phyloP scores from a whole-genome alignment of 129 eudicot genomes.

The Heracleum sosnowskyi region DNA sequence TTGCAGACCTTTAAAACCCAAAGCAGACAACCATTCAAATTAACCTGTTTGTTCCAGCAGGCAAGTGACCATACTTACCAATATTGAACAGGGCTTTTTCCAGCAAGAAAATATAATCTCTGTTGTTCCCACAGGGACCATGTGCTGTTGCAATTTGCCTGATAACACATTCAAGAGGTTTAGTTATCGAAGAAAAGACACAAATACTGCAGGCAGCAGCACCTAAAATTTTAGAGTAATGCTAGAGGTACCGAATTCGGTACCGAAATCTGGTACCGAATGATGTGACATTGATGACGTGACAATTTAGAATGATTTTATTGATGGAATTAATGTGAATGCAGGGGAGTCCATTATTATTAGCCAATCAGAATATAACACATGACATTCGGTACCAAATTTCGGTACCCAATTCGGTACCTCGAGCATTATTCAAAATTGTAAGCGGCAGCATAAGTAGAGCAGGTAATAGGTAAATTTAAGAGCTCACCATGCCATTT shows the following conservation, averaged over 20 bases:
- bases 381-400: too few species aligned
- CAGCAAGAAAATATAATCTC: conserved; percentile 72
- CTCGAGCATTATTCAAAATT: too few species aligned
- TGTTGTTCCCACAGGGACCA: conserved; percentile 96
- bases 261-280: too few species aligned
- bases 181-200: background rate
- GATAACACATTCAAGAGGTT: background rate
- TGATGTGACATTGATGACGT: too few species aligned
- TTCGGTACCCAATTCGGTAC: too few species aligned
- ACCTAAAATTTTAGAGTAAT: too few species aligned
- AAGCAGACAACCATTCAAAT: background rate
- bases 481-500: conserved; percentile 65
- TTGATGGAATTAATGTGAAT: too few species aligned
- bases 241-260: too few species aligned
- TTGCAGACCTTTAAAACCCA: background rate
- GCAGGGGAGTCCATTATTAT: too few species aligned
- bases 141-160: conserved; percentile 95
- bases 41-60: background rate
- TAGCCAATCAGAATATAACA: too few species aligned
- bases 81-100: conserved; percentile 88
- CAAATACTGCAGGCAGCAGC: too few species aligned
- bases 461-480: background rate
- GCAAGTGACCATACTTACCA: conserved; percentile 29
- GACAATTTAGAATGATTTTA: too few species aligned
- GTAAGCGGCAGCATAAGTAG: background rate